Evolutionary conservation across 179 eudicot species (phyloP), one percentile per base, ranked within the genome.

Genomic region (Sideroxylon spinosum): DNA sequence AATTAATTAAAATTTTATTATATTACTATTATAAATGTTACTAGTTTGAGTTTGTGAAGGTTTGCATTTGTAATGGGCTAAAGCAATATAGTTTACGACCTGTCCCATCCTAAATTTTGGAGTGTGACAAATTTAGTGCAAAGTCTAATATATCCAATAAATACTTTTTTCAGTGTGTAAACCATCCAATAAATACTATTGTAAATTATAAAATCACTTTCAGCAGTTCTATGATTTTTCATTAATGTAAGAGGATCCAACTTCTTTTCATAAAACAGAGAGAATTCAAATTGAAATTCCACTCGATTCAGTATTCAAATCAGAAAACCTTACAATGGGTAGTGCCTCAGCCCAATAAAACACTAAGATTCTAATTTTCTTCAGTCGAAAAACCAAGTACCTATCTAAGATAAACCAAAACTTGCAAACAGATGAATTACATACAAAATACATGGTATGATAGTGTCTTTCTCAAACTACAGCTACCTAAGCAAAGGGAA

Each of bases 321-420:
- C 44, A 37, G 14, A 53, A 71, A 37, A 52, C 19, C 46, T 9
- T 71, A 37, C 49, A 16, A 48, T 49, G 73, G 56, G 57, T 19
- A 46, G 48, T 20, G 10, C 19, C 29, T 69, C 29, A 6, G 26
- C 49, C 57, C 32, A 22, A 20, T 69, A 20, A 55, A 69, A 20
- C 73, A 22, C 19, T 37, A 4, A 48, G 73, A 69, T 71, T 25
- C 74, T 49, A 70, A 46, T 50, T 44, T 50, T 71, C 59, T 23
- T 59, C 60, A 23, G 60, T n/a, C 60, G 6, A 23, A 23, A 6
- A 49, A 70, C 23, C 32, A 49, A 14, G 26, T 32, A 25, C 28
- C 67, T 25, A 63, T 23, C 32, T 17, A 23, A 63, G 67, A 63
- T 13, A 63, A 25, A 53, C 44, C 6, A 72, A 16, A 53, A 72